phyloP scores from a whole-genome alignment of 257 asterid species.

The Ilex asprella region DNA sequence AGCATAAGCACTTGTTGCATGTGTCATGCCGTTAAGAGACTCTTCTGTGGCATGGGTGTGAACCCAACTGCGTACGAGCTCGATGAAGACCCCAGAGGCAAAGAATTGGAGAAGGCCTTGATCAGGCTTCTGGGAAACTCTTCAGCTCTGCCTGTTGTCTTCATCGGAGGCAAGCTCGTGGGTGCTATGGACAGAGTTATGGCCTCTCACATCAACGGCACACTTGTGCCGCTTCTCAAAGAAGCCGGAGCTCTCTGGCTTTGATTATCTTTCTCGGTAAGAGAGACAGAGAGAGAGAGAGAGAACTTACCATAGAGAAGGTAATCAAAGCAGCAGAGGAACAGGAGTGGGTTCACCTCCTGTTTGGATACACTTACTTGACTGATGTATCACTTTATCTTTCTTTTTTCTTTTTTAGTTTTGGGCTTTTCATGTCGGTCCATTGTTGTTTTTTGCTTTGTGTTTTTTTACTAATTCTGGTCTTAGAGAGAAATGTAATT shows the following conservation, averaged over 20 bases:
- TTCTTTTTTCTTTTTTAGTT: too few relatives aligned
- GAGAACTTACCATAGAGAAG: too few relatives aligned
- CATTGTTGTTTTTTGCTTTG: not conserved
- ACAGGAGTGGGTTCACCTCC: not conserved
- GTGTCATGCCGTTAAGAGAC: conserved; percentile 23
- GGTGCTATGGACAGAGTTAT: conserved; percentile 21
- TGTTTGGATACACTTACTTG: not conserved
- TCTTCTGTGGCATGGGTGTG: conserved; percentile 27
- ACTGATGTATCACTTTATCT: too few relatives aligned
- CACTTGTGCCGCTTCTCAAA: conserved; percentile 24
- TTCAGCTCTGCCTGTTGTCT: conserved; percentile 18
- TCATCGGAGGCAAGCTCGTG: conserved; percentile 24
- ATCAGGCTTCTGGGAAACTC: conserved; percentile 3
- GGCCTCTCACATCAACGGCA: conserved; percentile 26
- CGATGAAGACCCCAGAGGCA: conserved; percentile 15
- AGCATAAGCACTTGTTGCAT: conserved; percentile 23
- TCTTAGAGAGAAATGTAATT: not conserved
- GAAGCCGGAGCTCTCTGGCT: conserved; percentile 30
- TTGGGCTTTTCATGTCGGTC: not conserved
- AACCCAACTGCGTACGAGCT: conserved; percentile 19
- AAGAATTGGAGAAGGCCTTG: conserved; percentile 14
- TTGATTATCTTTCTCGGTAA: not conserved
- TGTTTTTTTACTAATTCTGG: not conserved
- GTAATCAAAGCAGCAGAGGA: not conserved
- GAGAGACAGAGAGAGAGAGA: not conserved